A percentile compares a stretch with the other conserved stretches of the same genome.
phyloP scores from a whole-genome alignment of 108 stramenopile species.

The Fragilaria crotonensis region DNA sequence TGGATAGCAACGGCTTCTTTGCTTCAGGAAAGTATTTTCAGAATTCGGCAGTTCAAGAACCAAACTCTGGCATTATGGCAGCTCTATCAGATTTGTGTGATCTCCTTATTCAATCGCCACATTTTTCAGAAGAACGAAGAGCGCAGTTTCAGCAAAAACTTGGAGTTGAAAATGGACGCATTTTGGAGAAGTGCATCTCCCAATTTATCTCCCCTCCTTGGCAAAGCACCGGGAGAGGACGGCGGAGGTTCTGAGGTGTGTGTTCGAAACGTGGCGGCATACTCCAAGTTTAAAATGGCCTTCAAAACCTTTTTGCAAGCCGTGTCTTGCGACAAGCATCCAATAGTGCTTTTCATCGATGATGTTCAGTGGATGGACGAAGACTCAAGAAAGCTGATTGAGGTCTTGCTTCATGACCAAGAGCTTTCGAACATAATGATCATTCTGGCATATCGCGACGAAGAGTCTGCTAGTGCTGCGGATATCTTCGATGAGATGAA shows the following conservation, averaged over 20 bases:
- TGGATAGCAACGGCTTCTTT: neutral
- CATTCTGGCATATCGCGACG: neutral
- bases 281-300: neutral
- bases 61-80: neutral
- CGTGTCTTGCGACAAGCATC: neutral
- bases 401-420: neutral
- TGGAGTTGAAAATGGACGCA: neutral
- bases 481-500: neutral
- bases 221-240: neutral
- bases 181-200: neutral
- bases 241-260: neutral
- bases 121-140: neutral
- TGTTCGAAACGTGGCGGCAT: neutral
- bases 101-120: neutral
- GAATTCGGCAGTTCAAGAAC: neutral
- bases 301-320: neutral
- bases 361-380: neutral
- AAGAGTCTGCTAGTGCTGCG: neutral
- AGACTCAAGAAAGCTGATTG: neutral
- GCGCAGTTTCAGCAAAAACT: neutral
- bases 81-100: neutral
- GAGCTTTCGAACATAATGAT: neutral
- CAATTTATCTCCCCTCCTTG: neutral
- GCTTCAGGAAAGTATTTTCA: neutral
- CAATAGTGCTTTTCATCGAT: neutral